phyloP scores from a whole-genome alignment of 345 rosid species.

The Gossypium rotundifolium region DNA sequence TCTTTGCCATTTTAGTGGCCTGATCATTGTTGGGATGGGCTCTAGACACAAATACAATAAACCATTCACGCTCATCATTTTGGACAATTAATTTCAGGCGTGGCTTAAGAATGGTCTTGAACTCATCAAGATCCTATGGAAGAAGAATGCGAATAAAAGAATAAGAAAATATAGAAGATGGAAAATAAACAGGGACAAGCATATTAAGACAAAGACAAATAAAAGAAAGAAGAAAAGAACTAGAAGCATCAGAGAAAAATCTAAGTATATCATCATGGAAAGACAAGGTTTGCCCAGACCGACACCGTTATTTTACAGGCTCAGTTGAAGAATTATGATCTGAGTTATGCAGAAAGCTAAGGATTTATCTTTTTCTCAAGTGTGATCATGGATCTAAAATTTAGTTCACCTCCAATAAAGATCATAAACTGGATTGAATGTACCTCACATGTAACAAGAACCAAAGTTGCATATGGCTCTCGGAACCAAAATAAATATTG shows the following conservation, averaged over 20 bases:
- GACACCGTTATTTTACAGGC: neutral
- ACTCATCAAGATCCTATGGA: conserved; percentile 91
- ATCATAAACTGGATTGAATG: neutral
- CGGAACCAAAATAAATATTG: conserved; percentile 82
- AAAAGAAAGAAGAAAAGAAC: neutral
- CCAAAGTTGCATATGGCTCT: conserved; percentile 86
- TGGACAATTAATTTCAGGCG: conserved; percentile 83
- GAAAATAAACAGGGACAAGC: neutral
- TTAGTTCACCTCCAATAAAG: neutral
- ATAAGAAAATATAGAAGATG: neutral
- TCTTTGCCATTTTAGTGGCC: conserved; percentile 81
- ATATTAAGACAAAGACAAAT: conserved; percentile 8
- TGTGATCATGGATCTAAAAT: neutral
- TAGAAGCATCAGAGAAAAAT: neutral
- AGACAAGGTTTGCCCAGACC: neutral
- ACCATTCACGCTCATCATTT: conserved; percentile 94
- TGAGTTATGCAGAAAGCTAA: neutral
- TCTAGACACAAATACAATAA: conserved; percentile 87
- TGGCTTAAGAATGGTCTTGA: conserved; percentile 88
- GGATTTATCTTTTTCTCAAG: neutral
- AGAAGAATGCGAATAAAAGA: neutral
- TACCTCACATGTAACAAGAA: conserved; percentile 97
- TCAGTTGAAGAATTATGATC: neutral
- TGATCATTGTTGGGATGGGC: conserved; percentile 88
- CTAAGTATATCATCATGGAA: neutral